Evolutionary conservation across 805 yeast genomes (phyloP), one percentile per base, ranked within the genome.

Genomic region (Ogataea parapolymorpha): DNA sequence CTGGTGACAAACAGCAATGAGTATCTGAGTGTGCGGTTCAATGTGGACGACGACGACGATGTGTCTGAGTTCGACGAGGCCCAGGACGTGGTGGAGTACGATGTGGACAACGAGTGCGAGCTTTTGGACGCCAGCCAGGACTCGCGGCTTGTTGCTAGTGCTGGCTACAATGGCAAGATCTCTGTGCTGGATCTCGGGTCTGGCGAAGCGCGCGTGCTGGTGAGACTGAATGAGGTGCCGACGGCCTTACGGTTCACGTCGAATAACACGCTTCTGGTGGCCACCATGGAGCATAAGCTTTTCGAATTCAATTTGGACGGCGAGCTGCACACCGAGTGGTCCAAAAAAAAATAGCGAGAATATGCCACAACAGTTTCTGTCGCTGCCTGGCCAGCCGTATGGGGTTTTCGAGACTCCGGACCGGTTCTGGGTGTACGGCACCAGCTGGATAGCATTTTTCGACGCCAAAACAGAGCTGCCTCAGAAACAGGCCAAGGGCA

Each of bases 371-470:
- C 78, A 79, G 46, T 80, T 84, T 46, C 56, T 71, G 13, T 59
- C 68, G 2, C 66, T 75, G 39, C 75, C 74, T 13, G 91, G 85
- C 42, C 80, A 82, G 52, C 81, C 95, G 41, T 72, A 77, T 44
- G 96, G 95, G 12, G 61, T 85, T 10, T 86, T 85, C 56, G 55
- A 59, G 3, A 62, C 65, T 25, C 50, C 63, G 1, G 54, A 50
- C 15, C 70, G 77, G 41, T 66, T 84, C 12, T 91, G 96, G 96
- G 63, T 88, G n/a, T 89, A 86, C 77, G 95, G 96, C 2, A 72
- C 85, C 15, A 76, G 76, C 37, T 91, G 96, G 95, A 50, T 90
- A 12, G 75, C 83, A 4, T 85, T 75, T 59, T 73, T 91, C 36
- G 91, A 91, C 60, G 63, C 85, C 49, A 60, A 72, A 7, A 58